Evolutionary conservation across 1,284 basidiomycete genomes (phyloP), one percentile per base, ranked within the genome.

Genomic region (Sporisorium graminicola): DNA sequence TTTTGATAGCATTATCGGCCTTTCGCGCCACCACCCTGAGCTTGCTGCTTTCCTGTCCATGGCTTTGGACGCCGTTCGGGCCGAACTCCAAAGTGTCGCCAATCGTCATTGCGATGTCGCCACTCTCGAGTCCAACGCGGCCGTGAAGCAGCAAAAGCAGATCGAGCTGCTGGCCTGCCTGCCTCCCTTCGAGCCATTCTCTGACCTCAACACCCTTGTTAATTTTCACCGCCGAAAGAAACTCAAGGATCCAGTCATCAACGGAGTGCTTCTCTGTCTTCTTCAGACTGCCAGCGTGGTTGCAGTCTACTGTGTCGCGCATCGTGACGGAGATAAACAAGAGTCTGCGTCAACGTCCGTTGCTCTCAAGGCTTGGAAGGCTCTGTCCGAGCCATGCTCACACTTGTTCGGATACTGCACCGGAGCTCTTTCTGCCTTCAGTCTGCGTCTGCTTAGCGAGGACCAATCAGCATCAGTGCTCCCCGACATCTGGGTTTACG

Each of bases 341-440:
- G 40, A 58, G 16, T 12, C 42, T 7, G n/a, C 31, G 5, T 7
- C 40, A 8, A 37, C 62, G 0, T 20, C 24, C 10, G 42, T 10
- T 2, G 14, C 14, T 10, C 55, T 74, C 29, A 24, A 29, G 24
- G 68, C 58, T 22, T 72, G 67, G 68, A 57, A 27, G 29, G 68
- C 61, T 29, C 27, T 72, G 5, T 8, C 56, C 12, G 43, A 55
- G 22, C 65, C 57, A 5, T 44, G 53, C 31, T 58, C 68, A 2
- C 67, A 72, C 27, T 50, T 76, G 26, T 58, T 76, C 6, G 74
- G 74, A 29, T 72, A 72, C 55, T 76, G 74, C 33, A 76, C 74
- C 3, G 73, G 73, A 7, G 58, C 59, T 6, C 54, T 75, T 5
- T 67, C 73, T 13, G 64, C 73, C 27, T 71, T 61, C n/a, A 35